These are phyloP conservation scores for Epichloe elymi DNA, from an alignment of 2,329 filamentous ascomycete genomes.

Conservation along the genomic window DNA sequence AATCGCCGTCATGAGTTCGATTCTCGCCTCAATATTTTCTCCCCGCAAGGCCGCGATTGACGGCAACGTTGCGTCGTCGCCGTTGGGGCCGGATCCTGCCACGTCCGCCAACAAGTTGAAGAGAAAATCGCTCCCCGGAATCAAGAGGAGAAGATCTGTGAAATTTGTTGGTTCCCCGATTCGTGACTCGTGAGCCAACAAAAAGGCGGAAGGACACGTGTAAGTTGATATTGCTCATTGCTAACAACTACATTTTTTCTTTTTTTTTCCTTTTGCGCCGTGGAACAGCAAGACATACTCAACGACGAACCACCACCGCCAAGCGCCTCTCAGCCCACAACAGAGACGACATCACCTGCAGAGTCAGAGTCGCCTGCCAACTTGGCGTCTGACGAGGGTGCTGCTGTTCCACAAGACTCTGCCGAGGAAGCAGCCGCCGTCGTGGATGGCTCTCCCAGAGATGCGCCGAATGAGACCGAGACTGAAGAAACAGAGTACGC, in stretches of 20 bases:
- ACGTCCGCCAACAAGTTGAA: background rate
- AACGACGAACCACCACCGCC: background rate
- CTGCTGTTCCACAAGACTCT: background rate
- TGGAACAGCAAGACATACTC: background rate
- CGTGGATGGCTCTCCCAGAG: background rate
- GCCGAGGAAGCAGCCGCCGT: background rate
- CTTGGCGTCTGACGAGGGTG: background rate
- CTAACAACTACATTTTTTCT: background rate
- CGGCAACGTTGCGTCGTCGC: background rate
- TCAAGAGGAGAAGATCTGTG: background rate
- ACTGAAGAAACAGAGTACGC: slow-evolving; percentile 6
- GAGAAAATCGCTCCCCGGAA: slow-evolving; percentile 1
- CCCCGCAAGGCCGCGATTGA: background rate
- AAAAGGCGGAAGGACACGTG: background rate
- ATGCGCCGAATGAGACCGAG: background rate
- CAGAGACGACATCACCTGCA: background rate
- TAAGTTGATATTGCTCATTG: background rate
- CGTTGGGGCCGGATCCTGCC: background rate
- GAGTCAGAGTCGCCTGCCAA: background rate
- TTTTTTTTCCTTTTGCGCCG: background rate
- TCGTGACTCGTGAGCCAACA: background rate
- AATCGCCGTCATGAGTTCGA: slow-evolving; percentile 1
- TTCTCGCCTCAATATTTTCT: slow-evolving; percentile 3
- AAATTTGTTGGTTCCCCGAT: background rate
- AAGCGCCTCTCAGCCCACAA: background rate